These are phyloP conservation scores for Yamadazyma phyllophila DNA, from an alignment of 805 yeast genomes.

Conservation along the genomic window DNA sequence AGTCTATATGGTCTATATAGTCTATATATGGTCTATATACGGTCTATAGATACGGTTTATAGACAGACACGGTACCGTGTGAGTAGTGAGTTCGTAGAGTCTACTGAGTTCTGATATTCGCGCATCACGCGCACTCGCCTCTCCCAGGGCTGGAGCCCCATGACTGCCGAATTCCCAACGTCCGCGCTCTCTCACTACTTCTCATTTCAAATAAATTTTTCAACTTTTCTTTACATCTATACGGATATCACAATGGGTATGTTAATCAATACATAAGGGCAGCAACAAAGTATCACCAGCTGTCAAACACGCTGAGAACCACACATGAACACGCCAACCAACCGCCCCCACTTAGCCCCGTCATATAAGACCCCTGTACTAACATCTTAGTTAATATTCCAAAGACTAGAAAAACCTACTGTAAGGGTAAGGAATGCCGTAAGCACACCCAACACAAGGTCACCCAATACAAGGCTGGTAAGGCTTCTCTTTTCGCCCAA, in stretches of 20 bases:
- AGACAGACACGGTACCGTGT: too few species aligned
- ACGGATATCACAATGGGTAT: slow-evolving; percentile 19
- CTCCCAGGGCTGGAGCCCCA: slow-evolving; percentile 14
- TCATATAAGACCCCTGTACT: not conserved
- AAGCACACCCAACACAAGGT: slow-evolving; percentile 99
- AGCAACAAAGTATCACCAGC: not conserved
- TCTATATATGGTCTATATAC: too few species aligned
- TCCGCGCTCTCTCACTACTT: not conserved
- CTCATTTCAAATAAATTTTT: slow-evolving; percentile 8
- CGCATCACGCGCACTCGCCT: too few species aligned
- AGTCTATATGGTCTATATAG: too few species aligned
- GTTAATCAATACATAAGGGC: slow-evolving; percentile 4
- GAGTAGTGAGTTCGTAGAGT: too few species aligned
- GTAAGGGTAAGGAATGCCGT: slow-evolving; percentile 99
- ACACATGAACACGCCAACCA: not conserved
- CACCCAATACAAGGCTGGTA: slow-evolving; percentile 99
- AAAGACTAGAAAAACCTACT: slow-evolving; percentile 99
- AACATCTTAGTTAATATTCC: slow-evolving; percentile 89
- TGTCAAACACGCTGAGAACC: not conserved
- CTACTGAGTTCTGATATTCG: too few species aligned
- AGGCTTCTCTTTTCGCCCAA: slow-evolving; percentile 98
- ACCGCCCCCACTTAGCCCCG: too few species aligned
- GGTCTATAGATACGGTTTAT: too few species aligned
- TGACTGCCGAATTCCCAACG: slow-evolving; percentile 7
- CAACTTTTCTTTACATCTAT: slow-evolving; percentile 5